These are phyloP conservation scores for Herpetomonas samuelpessoai DNA, from an alignment of 208 protist genomes.

Conservation along the genomic window DNA sequence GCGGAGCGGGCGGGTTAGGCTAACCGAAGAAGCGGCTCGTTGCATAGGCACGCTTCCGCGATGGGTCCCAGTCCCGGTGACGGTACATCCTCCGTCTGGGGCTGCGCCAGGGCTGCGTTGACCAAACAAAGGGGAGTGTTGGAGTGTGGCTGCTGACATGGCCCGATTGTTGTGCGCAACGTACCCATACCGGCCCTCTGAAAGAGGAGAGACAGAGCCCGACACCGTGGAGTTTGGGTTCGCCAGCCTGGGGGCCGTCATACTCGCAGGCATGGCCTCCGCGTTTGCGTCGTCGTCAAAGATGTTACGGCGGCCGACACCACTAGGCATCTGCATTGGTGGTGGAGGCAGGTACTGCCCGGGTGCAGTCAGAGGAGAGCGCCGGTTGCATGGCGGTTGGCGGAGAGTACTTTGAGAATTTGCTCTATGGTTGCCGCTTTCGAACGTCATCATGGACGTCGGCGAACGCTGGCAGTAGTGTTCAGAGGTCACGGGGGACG, in stretches of 20 bases:
- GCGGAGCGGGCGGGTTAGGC: constrained; percentile 1
- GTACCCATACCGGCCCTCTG: constrained; percentile 27
- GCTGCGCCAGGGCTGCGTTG: neutral
- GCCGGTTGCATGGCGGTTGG: constrained; percentile 1
- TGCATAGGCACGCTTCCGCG: constrained; percentile 3
- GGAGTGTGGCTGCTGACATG: constrained; percentile 4
- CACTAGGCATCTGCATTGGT: constrained; percentile 11
- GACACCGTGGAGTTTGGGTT: constrained; percentile 34
- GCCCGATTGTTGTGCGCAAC: constrained; percentile 8
- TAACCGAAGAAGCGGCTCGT: constrained; percentile 18
- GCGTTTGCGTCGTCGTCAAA: constrained; percentile 28
- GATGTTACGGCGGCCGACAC: constrained; percentile 5
- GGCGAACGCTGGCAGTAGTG: neutral
- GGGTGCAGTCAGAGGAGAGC: neutral
- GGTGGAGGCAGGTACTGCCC: constrained; percentile 23
- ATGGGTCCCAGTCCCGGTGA: neutral
- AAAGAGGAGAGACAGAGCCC: constrained; percentile 32
- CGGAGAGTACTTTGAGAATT: no score
- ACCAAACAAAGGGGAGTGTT: neutral
- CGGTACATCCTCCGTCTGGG: no score
- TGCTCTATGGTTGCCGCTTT: neutral
- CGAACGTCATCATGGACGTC: neutral
- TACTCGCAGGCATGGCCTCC: constrained; percentile 9
- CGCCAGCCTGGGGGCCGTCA: neutral
- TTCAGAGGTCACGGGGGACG: no score